These are phyloP conservation scores for Laburnicola sp. DNA, from an alignment of 2,329 filamentous ascomycete species.

Conservation along the genomic window DNA sequence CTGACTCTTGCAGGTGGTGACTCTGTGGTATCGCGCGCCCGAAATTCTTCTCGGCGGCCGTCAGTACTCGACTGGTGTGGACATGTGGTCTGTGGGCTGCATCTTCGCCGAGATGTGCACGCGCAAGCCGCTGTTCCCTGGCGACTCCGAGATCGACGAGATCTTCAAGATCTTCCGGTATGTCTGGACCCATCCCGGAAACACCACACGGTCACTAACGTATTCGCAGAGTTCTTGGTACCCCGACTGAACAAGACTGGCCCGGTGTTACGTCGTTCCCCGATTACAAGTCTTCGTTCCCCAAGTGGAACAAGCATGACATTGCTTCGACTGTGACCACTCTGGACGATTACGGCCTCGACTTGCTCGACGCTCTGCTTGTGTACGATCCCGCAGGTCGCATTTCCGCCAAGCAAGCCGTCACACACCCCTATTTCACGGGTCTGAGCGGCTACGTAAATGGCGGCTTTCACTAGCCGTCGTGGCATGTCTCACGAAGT, in stretches of 20 bases:
- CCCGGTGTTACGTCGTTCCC: constrained; percentile 93
- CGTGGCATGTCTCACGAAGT: too few relatives aligned
- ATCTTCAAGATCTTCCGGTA: constrained; percentile 95
- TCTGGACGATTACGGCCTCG: constrained; percentile 71
- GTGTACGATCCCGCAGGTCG: constrained; percentile 85
- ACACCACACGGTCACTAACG: constrained; percentile 13
- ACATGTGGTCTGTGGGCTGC: constrained; percentile 94
- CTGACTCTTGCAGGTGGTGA: constrained; percentile 68
- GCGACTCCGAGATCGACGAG: constrained; percentile 90
- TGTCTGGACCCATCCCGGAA: constrained; percentile 24
- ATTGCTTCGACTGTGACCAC: constrained; percentile 67
- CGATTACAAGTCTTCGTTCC: constrained; percentile 90
- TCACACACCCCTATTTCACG: constrained; percentile 80
- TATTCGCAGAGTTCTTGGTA: constrained; percentile 65
- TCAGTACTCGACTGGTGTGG: constrained; percentile 90
- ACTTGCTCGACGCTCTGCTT: constrained; percentile 71
- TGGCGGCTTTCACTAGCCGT: constrained; percentile 39
- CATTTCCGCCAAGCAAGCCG: constrained; percentile 86
- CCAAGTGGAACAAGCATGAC: constrained; percentile 80
- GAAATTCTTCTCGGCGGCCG: constrained; percentile 89
- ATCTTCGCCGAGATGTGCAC: constrained; percentile 98
- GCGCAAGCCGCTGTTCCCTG: constrained; percentile 86
- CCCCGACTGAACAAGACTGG: constrained; percentile 80
- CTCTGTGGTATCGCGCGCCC: constrained; percentile 87
- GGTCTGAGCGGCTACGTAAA: constrained; percentile 49